phyloP scores from a whole-genome alignment of 208 protist species.

The Tritrichomonas foetus region DNA sequence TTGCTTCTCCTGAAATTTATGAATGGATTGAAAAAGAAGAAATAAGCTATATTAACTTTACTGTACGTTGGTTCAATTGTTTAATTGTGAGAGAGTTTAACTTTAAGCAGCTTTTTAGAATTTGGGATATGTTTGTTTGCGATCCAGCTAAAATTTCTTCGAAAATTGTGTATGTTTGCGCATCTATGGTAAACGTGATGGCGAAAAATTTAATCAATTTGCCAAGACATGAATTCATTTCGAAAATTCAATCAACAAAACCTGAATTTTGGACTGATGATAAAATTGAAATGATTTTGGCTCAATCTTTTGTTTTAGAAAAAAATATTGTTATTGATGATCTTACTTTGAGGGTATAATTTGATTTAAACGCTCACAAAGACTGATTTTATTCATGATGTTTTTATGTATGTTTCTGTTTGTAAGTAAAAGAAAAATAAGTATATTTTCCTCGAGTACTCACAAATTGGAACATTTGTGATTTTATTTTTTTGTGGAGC shows the following conservation, averaged over 20 bases:
- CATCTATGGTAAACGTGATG: constrained; percentile 59
- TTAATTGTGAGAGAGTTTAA: constrained; percentile 72
- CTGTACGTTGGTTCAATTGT: constrained; percentile 63
- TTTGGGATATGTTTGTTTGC: constrained; percentile 75
- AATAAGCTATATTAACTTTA: constrained; percentile 67
- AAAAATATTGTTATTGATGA: not conserved
- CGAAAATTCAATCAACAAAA: not conserved
- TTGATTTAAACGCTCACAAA: too few relatives aligned
- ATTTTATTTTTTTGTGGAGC: too few relatives aligned
- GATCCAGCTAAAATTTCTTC: constrained; percentile 52
- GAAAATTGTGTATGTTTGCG: constrained; percentile 77
- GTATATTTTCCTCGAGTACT: too few relatives aligned
- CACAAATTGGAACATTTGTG: too few relatives aligned
- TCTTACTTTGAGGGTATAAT: too few relatives aligned
- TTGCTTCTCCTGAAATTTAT: constrained; percentile 47
- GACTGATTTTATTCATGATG: too few relatives aligned
- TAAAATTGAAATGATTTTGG: not conserved
- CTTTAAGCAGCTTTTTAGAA: constrained; percentile 64
- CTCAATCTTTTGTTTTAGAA: not conserved
- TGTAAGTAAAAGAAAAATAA: too few relatives aligned
- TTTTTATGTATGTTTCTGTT: too few relatives aligned
- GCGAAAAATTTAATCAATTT: not conserved
- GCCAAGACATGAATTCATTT: not conserved
- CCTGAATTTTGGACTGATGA: not conserved
- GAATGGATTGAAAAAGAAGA: constrained; percentile 62